phyloP scores from a whole-genome alignment of 1,284 basidiomycete species.

The Cutaneotrichosporon sp. region DNA sequence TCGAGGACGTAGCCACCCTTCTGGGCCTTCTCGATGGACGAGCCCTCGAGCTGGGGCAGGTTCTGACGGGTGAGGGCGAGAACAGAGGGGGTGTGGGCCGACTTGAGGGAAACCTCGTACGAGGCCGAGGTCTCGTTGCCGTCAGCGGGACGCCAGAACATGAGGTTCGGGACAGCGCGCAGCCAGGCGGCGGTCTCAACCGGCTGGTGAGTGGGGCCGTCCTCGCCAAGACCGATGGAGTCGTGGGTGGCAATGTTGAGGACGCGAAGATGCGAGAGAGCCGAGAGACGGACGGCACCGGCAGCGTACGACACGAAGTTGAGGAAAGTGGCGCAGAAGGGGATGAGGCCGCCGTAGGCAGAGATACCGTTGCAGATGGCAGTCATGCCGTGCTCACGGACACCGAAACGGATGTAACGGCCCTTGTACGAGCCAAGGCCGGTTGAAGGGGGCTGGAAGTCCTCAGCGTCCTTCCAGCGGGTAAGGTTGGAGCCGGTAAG shows the following conservation, averaged over 20 bases:
- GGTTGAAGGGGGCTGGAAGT: constrained; percentile 88
- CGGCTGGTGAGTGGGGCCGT: constrained; percentile 82
- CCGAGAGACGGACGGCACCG: constrained; percentile 85
- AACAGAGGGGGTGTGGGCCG: constrained; percentile 68
- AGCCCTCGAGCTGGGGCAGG: constrained; percentile 83
- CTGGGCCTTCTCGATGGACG: constrained; percentile 73
- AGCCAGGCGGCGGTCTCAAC: constrained; percentile 82
- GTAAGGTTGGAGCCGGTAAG: constrained; percentile 89
- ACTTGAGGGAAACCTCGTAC: constrained; percentile 72
- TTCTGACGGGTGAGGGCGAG: constrained; percentile 47
- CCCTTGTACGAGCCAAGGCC: constrained; percentile 78
- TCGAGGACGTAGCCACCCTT: constrained; percentile 87
- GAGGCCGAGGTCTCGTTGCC: constrained; percentile 90
- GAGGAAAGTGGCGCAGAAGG: constrained; percentile 84
- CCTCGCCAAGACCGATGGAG: constrained; percentile 84
- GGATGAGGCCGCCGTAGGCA: constrained; percentile 76
- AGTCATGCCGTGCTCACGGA: constrained; percentile 95
- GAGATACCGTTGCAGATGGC: constrained; percentile 86
- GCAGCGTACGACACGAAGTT: constrained; percentile 92
- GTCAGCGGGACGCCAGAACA: constrained; percentile 87
- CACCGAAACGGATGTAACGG: constrained; percentile 91
- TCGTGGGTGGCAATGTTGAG: constrained; percentile 68
- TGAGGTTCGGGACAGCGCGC: constrained; percentile 83
- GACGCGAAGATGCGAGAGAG: constrained; percentile 83
- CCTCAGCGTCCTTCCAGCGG: constrained; percentile 66